Percentiles rank a stretch among this genome's conserved stretches.
Conservation (phyloP, 805 yeast genomes). For the Lachancea lanzarotensis region DNA sequence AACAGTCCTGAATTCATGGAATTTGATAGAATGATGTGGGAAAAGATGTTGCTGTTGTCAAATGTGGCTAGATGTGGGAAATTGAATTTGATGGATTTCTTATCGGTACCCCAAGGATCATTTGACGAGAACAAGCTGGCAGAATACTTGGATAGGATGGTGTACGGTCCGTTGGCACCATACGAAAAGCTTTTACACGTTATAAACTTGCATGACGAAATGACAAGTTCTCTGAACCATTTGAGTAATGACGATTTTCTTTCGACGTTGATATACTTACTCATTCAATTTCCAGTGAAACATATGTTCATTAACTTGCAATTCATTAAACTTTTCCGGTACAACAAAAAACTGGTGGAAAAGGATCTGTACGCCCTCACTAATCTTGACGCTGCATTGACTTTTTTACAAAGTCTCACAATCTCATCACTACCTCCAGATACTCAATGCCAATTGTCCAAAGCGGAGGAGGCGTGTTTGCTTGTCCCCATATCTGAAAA, state of each 20-base stretch:
- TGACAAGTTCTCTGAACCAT: constrained; percentile 19
- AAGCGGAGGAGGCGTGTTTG: constrained; percentile 13
- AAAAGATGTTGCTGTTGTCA: constrained; percentile 19
- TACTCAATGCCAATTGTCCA: constrained; percentile 14
- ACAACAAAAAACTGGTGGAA: constrained; percentile 28
- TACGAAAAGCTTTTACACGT: constrained; percentile 25
- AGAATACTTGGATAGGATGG: constrained; percentile 15
- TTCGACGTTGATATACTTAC: constrained; percentile 26
- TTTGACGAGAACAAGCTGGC: constrained; percentile 13
- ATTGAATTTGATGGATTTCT: constrained; percentile 21
- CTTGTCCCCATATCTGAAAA: constrained; percentile 18
- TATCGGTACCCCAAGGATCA: constrained; percentile 14
- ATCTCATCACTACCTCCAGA: constrained; percentile 12
- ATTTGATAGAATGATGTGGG: constrained; percentile 22
- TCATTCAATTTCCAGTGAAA: constrained; percentile 20
- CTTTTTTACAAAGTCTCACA: constrained; percentile 29
- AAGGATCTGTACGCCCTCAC: constrained; percentile 31
- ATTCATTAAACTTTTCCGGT: constrained; percentile 29
- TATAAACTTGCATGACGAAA: constrained; percentile 23
- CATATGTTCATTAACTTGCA: constrained; percentile 25
- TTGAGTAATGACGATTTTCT: constrained; percentile 31
- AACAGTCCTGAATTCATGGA: constrained; percentile 31
- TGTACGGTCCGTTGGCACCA: constrained; percentile 25
- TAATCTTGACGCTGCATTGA: constrained; percentile 31
- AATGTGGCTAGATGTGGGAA: constrained; percentile 17